Base-by-base conservation (phyloP, 228 moss, liverwort and hornwort genomes). In the Sphagnum fallax region DNA sequence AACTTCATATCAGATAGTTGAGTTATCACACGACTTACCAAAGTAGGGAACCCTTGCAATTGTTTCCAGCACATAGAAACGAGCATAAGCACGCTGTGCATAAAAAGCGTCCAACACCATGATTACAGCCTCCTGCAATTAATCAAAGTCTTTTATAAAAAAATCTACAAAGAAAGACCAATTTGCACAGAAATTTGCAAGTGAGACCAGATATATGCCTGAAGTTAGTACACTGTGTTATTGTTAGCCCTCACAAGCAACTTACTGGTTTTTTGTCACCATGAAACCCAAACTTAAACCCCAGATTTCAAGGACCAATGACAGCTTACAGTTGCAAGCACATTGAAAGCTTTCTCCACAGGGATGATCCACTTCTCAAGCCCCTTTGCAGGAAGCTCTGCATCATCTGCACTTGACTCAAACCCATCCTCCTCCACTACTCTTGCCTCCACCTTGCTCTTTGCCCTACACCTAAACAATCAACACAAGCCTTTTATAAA, bases 1-100 rank as follows among this genome's bases (percentile, higher is more conserved):
- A 32, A 2, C 32, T 32, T 32, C 32, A 32, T 32, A 32, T 32
- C 32, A 32, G 32, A 32, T 32, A 32, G 32, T 32, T 32, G 32
- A 32, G 32, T 32, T 32, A 68, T 16, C 49, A 59, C 50, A 50
- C 64, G 3, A 53, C 73, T 72, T 61, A 87, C 87, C 92, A 67
- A 95, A 95, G 69, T 92, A 95, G 49, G 95, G 95, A 53, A 95
- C 92, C 60, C 95, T 77, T 47, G 92, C 95, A 71, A 95, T 95
- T 0, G 92, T 95, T 65, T 95, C 95, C 66, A 95, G 72, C 14
- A 95, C 92, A 60, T 92, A 92, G 67, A 95, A 95, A 62, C 95
- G 87, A 8, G 95, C 90, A 67, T 92, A 90, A 14, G 83, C 76
- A 58, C 92, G 84, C 52, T 92, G 32, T 63, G 85, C 77, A 70